Conservation (phyloP, 257 asterid genomes). For the Fraxinus cuspidata region DNA sequence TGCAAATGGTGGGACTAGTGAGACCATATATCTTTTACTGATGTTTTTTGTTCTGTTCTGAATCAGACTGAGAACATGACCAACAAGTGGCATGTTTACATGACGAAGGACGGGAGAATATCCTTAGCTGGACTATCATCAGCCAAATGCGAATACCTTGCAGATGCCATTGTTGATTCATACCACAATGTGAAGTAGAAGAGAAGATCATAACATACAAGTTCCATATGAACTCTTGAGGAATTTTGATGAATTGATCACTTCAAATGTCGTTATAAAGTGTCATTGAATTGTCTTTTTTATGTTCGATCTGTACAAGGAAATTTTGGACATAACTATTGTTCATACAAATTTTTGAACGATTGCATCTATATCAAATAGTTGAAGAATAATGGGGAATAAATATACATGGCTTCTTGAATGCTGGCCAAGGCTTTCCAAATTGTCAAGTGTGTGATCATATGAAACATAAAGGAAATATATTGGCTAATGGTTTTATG, state of each 20-base stretch:
- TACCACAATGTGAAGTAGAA: conserved; percentile 60
- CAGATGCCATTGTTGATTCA: conserved; percentile 92
- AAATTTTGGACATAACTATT: neutral
- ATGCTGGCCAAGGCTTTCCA: neutral
- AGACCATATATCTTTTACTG: conserved; percentile 9
- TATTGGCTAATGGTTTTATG: neutral
- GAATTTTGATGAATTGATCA: conserved; percentile 6
- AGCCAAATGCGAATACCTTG: conserved; percentile 93
- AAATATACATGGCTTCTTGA: neutral
- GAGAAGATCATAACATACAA: conserved; percentile 7
- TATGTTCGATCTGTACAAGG: neutral
- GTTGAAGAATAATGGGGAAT: neutral
- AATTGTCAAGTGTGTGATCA: neutral
- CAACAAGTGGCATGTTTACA: conserved; percentile 89
- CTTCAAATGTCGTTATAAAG: neutral
- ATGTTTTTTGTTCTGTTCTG: conserved; percentile 7
- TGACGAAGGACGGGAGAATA: conserved; percentile 98
- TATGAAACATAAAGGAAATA: neutral
- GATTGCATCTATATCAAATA: neutral
- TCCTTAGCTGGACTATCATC: conserved; percentile 91
- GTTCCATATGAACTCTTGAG: conserved; percentile 8
- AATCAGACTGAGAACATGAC: conserved; percentile 90
- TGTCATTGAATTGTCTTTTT: neutral
- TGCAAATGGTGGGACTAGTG: neutral
- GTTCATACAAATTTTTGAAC: neutral